Base-by-base conservation (phyloP, 2,329 filamentous ascomycete genomes). In the Bipolaris sorokiniana region DNA sequence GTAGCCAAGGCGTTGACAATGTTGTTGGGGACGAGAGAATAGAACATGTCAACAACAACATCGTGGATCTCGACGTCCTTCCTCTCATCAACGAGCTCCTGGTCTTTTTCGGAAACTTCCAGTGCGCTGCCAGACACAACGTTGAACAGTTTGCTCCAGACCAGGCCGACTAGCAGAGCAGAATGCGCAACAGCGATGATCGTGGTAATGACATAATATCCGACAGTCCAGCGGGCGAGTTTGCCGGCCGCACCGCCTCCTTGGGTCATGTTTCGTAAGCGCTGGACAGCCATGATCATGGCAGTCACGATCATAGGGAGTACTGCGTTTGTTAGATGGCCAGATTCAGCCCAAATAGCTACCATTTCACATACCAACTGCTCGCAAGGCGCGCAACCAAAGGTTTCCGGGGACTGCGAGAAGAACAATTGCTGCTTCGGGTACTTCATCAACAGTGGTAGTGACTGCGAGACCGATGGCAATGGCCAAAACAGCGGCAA, bases 291-390 rank as follows among this genome's bases (percentile, higher is more conserved):
- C 16, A 84, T 74, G 45, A 84, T 79, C 76, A 84, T 83, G 22
- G 82, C 81, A 7, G 77, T 79, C 23, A 84, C 73, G 40, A 84
- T 84, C 51, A 84, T 69, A 1, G 82, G 82, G 1, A 84, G 73
- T 0, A 84, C 82, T 82, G 22, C 4, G 7, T n/a, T 3, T 11
- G 23, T 65, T 36, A 66, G 53, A 22, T 13, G 7, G 3, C 18
- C 16, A 7, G 16, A 15, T 2, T 15, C 22, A 0, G 1, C 16
- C n/a, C 2, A 22, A 10, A 16, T 36, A 3, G 13, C 7, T 45
- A 4, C 5, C 9, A 10, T 4, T 10, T 16, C 4, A 76, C 78
- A 58, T 67, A 81, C 81, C 80, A 11, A 82, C 79, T 18, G 81
- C 81, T 54, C 79, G 78, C 18, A 84, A 73, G 18, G 79, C 77